Percentiles rank a stretch among this genome's conserved stretches.
Evolutionary conservation across 192 early-diverging fungal genomes (phyloP).

Genomic region (Borealophlyctis nickersoniae): DNA sequence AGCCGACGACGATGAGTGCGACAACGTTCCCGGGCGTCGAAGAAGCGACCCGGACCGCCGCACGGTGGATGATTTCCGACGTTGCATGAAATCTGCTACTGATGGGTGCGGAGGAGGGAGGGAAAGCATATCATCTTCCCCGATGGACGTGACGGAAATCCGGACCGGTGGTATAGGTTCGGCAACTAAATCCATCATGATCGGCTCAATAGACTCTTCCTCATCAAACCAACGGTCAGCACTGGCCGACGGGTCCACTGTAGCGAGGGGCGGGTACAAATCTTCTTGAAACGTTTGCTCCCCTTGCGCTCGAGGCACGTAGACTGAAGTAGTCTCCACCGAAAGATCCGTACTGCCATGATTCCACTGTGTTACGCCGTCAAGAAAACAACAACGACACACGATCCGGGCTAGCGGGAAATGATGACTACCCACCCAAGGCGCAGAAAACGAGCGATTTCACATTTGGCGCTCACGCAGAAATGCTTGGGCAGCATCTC

Average conservation of each 20-base stretch:
- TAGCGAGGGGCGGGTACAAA: slow-evolving; percentile 19
- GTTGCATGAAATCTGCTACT: background rate
- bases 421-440: slow-evolving; percentile 21
- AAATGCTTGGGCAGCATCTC: slow-evolving; percentile 26
- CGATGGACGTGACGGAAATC: background rate
- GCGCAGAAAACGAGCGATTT: slow-evolving; percentile 31
- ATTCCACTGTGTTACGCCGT: background rate
- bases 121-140: background rate
- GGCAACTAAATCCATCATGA: slow-evolving; percentile 17
- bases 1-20: background rate
- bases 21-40: no score
- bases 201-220: slow-evolving; percentile 13
- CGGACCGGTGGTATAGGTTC: background rate
- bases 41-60: no score
- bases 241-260: background rate
- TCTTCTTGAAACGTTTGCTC: slow-evolving; percentile 25
- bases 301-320: slow-evolving; percentile 18
- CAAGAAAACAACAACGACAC: no score
- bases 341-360: slow-evolving; percentile 17
- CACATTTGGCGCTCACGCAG: slow-evolving; percentile 21
- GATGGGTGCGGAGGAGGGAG: no score
- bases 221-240: slow-evolving; percentile 17
- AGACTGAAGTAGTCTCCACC: slow-evolving; percentile 15
- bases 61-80: background rate
- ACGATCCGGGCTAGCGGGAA: no score